Evolutionary conservation across 805 yeast species (phyloP).

Genomic region (Myxozyma nipponensis): DNA sequence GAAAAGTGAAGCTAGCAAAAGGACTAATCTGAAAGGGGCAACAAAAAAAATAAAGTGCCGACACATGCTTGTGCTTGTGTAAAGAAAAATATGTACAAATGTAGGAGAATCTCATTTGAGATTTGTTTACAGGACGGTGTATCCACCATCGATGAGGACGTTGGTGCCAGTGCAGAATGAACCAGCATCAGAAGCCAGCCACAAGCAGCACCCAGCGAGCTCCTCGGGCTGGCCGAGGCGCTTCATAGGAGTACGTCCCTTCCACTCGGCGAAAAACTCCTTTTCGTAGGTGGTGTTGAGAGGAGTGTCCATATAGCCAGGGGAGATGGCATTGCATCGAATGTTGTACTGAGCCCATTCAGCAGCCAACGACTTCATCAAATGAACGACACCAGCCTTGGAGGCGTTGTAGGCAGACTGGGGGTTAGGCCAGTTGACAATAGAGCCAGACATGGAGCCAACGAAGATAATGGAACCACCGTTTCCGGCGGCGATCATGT

Average conservation of each 20-base stretch:
- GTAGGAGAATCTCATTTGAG: too few relatives aligned
- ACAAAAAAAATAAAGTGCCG: too few relatives aligned
- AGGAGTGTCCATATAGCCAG: conserved; percentile 69
- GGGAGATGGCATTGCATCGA: conserved; percentile 63
- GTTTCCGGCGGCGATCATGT: conserved; percentile 54
- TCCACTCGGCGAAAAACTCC: conserved; percentile 54
- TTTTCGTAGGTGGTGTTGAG: conserved; percentile 55
- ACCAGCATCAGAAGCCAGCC: conserved; percentile 55
- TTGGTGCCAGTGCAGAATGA: conserved; percentile 65
- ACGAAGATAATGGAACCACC: conserved; percentile 60
- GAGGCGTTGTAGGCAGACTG: conserved; percentile 69
- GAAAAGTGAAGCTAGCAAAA: too few relatives aligned
- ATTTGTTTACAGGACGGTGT: conserved; percentile 34
- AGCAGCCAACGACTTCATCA: conserved; percentile 63
- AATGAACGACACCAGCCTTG: conserved; percentile 67
- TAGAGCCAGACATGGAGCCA: conserved; percentile 69
- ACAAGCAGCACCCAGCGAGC: conserved; percentile 61
- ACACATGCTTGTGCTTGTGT: too few relatives aligned
- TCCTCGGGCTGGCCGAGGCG: conserved; percentile 67
- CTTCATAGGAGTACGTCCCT: conserved; percentile 59
- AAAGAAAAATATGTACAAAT: neutral
- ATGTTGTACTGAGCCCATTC: conserved; percentile 70
- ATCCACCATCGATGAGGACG: conserved; percentile 63
- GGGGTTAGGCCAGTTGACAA: conserved; percentile 71
- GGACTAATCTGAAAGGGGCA: too few relatives aligned